phyloP scores from a whole-genome alignment of 2,329 filamentous ascomycete species.

The Diaporthe ilicicola region DNA sequence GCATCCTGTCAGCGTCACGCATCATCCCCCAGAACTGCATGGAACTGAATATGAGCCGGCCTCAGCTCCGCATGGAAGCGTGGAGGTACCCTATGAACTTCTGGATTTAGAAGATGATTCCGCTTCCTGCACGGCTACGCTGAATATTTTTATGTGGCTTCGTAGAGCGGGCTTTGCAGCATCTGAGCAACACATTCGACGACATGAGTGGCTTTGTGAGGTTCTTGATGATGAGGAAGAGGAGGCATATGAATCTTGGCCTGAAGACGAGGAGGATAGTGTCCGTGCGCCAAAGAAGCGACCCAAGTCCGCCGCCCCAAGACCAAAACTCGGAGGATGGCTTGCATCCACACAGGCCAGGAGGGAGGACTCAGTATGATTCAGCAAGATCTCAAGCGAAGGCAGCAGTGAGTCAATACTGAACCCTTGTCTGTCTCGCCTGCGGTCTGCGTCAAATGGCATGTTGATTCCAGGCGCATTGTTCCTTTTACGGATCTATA shows the following conservation, averaged over 20 bases:
- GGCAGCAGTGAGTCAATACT: no score
- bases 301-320: not conserved
- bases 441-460: no score
- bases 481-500: no score
- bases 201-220: not conserved
- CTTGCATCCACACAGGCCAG: not conserved
- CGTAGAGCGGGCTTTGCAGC: not conserved
- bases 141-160: not conserved
- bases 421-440: no score
- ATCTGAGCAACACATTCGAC: not conserved
- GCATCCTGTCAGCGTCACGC: no score
- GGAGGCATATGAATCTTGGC: not conserved
- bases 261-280: not conserved
- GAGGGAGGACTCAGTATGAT: not conserved
- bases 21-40: not conserved
- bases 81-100: not conserved
- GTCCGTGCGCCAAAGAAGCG: not conserved
- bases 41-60: not conserved
- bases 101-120: not conserved
- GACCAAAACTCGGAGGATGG: not conserved
- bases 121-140: not conserved
- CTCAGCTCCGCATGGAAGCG: no score
- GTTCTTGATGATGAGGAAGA: constrained; percentile 4
- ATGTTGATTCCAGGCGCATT: no score
- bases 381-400: no score